phyloP scores from a whole-genome alignment of 1,284 basidiomycete genomes.

The Boletus sp. region DNA sequence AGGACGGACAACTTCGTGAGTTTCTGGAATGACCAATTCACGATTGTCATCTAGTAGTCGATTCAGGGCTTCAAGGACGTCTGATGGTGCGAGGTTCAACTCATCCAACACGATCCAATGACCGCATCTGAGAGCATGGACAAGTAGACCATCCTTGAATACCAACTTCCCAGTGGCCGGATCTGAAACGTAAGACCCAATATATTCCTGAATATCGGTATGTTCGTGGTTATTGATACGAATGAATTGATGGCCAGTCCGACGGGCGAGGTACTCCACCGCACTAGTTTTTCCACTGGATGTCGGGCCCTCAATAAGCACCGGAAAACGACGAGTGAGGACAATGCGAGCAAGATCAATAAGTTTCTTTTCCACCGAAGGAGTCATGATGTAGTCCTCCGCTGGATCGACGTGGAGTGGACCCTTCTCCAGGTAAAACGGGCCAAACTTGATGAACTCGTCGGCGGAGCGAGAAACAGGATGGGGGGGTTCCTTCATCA shows the following conservation, averaged over 20 bases:
- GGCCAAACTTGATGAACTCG: constrained; percentile 81
- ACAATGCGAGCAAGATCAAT: constrained; percentile 92
- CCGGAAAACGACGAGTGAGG: constrained; percentile 86
- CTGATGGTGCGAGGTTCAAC: constrained; percentile 96
- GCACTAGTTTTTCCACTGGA: constrained; percentile 98
- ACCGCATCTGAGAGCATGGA: constrained; percentile 88
- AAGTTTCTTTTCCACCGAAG: constrained; percentile 95
- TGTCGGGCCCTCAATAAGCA: constrained; percentile 97
- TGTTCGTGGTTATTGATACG: constrained; percentile 99
- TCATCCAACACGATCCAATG: constrained; percentile 99
- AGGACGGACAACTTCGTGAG: constrained; percentile 91
- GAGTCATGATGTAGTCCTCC: constrained; percentile 91
- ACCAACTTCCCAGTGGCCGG: constrained; percentile 88
- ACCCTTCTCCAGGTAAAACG: constrained; percentile 88
- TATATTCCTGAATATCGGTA: constrained; percentile 98
- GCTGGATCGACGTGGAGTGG: constrained; percentile 60
- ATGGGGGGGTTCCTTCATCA: constrained; percentile 64
- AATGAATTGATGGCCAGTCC: constrained; percentile 95
- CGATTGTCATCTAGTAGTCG: constrained; percentile 97
- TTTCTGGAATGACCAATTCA: constrained; percentile 95
- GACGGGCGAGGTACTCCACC: constrained; percentile 91
- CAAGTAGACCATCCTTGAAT: constrained; percentile 93
- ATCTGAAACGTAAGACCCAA: constrained; percentile 97
- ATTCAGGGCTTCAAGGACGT: constrained; percentile 97
- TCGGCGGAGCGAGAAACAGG: constrained; percentile 51